Evolutionary conservation across 768 basidiomycete genomes (phyloP), one percentile per base, ranked within the genome.

Genomic region (Exidia glandulosa): DNA sequence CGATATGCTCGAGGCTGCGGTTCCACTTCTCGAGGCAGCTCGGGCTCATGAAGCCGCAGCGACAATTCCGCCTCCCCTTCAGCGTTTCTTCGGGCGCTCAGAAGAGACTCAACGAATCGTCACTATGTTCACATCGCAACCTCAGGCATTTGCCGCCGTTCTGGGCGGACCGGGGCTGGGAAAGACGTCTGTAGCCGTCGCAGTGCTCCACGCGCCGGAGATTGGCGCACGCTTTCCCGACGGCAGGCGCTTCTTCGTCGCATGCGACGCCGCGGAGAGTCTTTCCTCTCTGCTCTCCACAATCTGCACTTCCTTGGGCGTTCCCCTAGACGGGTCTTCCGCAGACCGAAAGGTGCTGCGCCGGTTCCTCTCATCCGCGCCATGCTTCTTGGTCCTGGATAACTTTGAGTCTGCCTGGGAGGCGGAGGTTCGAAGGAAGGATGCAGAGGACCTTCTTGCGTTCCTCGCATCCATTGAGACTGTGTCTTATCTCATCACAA

Each of bases 131-230:
- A n/a, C n/a, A n/a, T n/a, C n/a, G n/a, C n/a, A n/a, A n/a, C n/a
- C n/a, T n/a, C n/a, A n/a, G n/a, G n/a, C n/a, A n/a, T n/a, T n/a
- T 32, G 57, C 57, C 57, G 61, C 57, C 55, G 58, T 70, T 55
- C 62, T 70, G 34, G 69, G 69, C 16, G 34, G 59, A 2, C 76
- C 74, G 2, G 76, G 76, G 9, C 74, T 75, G 63, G 75, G 76
- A 16, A 77, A 77, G 63, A 75, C 76, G 3, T 65, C 73, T 2
- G 61, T 71, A 31, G 73, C 76, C 1, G 67, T 74, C 10, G 70
- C 70, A 2, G 68, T 74, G 27, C 66, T 71, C 36, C 64, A 72
- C 32, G 61, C 68, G 30, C 29, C 62, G 16, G 52, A 57, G 12
- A 59, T 74, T 6, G 60, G 63, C 23, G 36, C 61, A 3, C 63